phyloP scores from a whole-genome alignment of 1,284 basidiomycete genomes.

The Naganishia albida region DNA sequence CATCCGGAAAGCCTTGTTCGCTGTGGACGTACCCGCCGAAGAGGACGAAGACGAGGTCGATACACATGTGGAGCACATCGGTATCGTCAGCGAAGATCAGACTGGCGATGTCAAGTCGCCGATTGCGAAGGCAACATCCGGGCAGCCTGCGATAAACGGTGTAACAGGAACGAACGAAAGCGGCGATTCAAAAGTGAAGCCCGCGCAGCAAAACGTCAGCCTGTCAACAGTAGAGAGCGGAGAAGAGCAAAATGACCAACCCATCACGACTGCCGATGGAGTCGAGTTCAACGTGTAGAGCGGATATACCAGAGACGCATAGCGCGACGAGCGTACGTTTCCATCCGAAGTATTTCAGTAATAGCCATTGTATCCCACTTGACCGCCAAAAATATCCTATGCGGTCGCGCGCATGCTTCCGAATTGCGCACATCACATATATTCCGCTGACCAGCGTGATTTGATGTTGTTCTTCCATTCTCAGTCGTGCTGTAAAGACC shows the following conservation, averaged over 20 bases:
- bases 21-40: conserved; percentile 32
- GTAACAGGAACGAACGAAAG: neutral
- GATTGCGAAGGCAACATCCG: neutral
- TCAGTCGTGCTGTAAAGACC: too few species aligned
- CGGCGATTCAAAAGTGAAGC: neutral
- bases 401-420: neutral
- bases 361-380: neutral
- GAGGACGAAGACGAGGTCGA: conserved; percentile 31
- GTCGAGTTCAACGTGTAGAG: conserved; percentile 22
- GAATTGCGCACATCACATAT: too few species aligned
- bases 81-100: neutral
- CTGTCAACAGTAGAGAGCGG: neutral
- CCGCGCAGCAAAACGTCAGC: too few species aligned
- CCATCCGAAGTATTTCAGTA: neutral
- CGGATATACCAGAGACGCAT: too few species aligned
- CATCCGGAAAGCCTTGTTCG: conserved; percentile 28
- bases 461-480: too few species aligned
- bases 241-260: conserved; percentile 8
- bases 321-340: neutral
- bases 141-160: neutral
- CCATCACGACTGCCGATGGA: conserved; percentile 19
- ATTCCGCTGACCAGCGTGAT: too few species aligned
- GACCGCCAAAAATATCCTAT: neutral
- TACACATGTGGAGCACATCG: conserved; percentile 15
- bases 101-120: neutral